These are phyloP conservation scores for Centrapalus pauciflorus DNA, from an alignment of 129 eudicot species.

Conservation along the genomic window DNA sequence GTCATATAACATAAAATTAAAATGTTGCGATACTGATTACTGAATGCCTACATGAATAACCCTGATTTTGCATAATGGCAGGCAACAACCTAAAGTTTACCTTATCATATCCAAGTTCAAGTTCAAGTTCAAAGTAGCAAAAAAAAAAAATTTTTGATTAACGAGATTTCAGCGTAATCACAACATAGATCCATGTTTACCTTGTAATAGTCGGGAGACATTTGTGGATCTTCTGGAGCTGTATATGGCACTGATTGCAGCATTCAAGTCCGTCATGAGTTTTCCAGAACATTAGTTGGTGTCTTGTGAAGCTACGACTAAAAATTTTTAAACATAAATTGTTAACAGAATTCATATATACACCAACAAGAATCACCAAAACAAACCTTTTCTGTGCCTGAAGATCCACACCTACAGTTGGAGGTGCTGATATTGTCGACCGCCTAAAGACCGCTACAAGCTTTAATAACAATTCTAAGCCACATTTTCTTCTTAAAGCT, in stretches of 20 bases:
- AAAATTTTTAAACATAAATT: background rate
- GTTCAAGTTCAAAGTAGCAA: background rate
- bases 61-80: too few relatives aligned
- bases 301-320: constrained; percentile 1
- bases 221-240: constrained; percentile 62
- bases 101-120: too few relatives aligned
- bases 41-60: too few relatives aligned
- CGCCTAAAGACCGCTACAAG: too few relatives aligned
- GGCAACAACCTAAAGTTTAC: too few relatives aligned
- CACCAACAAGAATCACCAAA: background rate
- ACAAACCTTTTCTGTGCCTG: constrained; percentile 83
- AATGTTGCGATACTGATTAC: too few relatives aligned
- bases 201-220: constrained; percentile 63
- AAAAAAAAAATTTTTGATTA: too few relatives aligned
- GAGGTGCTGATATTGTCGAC: too few relatives aligned
- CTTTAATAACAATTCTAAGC: too few relatives aligned
- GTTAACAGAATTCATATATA: background rate
- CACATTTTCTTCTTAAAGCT: too few relatives aligned
- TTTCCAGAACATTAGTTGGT: constrained; percentile 8
- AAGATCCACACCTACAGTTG: constrained; percentile 88
- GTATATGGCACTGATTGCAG: constrained; percentile 71
- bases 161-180: background rate
- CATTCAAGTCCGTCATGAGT: constrained; percentile 55
- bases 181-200: constrained; percentile 34
- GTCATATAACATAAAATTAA: too few relatives aligned